These are phyloP conservation scores for Backusella sp. DNA, from an alignment of 192 early-diverging fungal genomes.

Conservation along the genomic window DNA sequence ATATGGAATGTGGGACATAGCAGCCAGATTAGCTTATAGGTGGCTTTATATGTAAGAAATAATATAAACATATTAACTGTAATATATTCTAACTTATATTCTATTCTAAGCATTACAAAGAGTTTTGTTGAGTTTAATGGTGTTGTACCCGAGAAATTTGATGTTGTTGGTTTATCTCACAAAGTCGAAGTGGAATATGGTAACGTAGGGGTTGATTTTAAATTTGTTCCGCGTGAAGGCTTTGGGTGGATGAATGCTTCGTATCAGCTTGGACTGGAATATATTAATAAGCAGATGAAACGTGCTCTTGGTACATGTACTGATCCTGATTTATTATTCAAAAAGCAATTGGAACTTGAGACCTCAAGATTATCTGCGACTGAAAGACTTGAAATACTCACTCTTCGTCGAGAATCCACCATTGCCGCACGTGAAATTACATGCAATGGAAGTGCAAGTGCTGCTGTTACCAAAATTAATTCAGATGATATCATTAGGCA, in stretches of 20 bases:
- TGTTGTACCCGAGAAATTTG: conserved; percentile 97
- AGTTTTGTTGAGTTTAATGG: conserved; percentile 97
- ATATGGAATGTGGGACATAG: conserved; percentile 76
- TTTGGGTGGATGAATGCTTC: conserved; percentile 99
- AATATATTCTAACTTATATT: not conserved
- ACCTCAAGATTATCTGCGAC: not conserved
- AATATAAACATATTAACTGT: not conserved
- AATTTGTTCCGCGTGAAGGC: conserved; percentile 93
- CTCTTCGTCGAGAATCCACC: not conserved
- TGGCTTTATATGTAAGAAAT: conserved; percentile 84
- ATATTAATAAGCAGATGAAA: conserved; percentile 68
- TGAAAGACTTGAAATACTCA: not conserved
- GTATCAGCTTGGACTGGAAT: conserved; percentile 80
- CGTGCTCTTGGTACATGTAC: conserved; percentile 69
- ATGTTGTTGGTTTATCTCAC: conserved; percentile 90
- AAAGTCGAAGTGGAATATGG: conserved; percentile 94
- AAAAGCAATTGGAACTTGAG: conserved; percentile 15
- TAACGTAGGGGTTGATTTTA: conserved; percentile 93
- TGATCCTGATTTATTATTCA: conserved; percentile 35
- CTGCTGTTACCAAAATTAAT: conserved; percentile 8
- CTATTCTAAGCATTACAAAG: conserved; percentile 67
- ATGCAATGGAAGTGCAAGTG: not conserved
- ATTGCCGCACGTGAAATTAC: conserved; percentile 12
- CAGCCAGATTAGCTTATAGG: conserved; percentile 82
- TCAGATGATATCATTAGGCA: conserved; percentile 10